Conservation (phyloP, 352 stramenopile genomes). For the Phytophthora rubi region DNA sequence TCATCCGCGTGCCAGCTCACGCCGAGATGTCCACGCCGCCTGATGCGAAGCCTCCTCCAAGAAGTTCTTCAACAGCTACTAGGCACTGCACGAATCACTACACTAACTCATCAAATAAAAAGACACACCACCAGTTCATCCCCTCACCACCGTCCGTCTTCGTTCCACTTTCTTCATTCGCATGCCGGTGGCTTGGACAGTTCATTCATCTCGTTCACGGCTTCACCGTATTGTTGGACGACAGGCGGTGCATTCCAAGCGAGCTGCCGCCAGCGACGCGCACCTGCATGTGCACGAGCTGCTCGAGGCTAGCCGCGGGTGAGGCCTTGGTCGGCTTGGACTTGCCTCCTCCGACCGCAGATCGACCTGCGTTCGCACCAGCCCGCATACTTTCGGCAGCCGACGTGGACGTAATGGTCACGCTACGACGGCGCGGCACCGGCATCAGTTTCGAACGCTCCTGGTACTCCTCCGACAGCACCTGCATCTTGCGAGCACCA, state of each 20-base stretch:
- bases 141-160: constrained; percentile 23
- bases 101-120: constrained; percentile 42
- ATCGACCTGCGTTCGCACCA: constrained; percentile 21
- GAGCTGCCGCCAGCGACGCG: constrained; percentile 71
- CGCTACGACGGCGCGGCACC: constrained; percentile 69
- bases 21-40: constrained; percentile 19
- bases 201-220: constrained; percentile 25
- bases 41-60: constrained; percentile 32
- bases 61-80: constrained; percentile 51
- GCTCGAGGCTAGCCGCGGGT: constrained; percentile 75
- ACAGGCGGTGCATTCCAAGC: constrained; percentile 59
- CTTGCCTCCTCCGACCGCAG: constrained; percentile 23
- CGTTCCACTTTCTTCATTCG: constrained; percentile 30
- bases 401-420: constrained; percentile 78
- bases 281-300: constrained; percentile 87
- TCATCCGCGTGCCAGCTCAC: constrained; percentile 18
- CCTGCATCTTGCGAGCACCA: constrained; percentile 86
- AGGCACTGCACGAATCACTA: constrained; percentile 45
- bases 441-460: constrained; percentile 83
- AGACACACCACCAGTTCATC: constrained; percentile 25
- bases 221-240: constrained; percentile 42
- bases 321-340: constrained; percentile 52
- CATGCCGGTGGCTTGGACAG: constrained; percentile 16
- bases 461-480: constrained; percentile 88
- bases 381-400: constrained; percentile 41